phyloP scores from a whole-genome alignment of 2,329 filamentous ascomycete genomes.

The Pezicula neosporulosa region DNA sequence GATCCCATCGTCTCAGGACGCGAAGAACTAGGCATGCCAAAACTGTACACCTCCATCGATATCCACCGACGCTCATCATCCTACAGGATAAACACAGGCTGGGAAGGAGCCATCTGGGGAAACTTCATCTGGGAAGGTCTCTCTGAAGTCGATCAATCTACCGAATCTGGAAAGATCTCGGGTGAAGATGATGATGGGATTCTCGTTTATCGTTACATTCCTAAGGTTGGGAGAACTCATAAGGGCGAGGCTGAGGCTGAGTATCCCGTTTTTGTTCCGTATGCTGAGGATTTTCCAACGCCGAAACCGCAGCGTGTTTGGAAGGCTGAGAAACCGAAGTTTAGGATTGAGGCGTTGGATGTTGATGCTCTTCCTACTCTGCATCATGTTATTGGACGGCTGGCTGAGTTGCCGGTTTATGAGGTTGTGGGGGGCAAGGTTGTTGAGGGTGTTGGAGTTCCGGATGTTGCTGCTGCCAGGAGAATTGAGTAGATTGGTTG shows the following conservation, averaged over 20 bases:
- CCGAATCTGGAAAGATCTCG: constrained; percentile 24
- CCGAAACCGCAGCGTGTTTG: constrained; percentile 29
- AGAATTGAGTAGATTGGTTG: constrained; percentile 30
- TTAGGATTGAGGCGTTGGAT: constrained; percentile 46
- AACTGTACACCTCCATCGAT: constrained; percentile 43
- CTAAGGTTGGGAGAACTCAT: constrained; percentile 39
- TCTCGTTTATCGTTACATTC: constrained; percentile 54
- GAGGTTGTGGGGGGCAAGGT: constrained; percentile 52
- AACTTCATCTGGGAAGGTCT: constrained; percentile 33
- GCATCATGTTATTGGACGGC: constrained; percentile 49
- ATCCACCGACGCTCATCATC: constrained; percentile 51
- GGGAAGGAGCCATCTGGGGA: constrained; percentile 36
- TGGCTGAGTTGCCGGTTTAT: constrained; percentile 55
- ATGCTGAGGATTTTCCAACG: constrained; percentile 19
- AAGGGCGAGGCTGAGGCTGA: constrained; percentile 49
- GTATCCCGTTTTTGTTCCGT: constrained; percentile 35
- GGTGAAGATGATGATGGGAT: constrained; percentile 33
- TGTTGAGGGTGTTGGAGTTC: constrained; percentile 49
- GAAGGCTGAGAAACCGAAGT: constrained; percentile 35
- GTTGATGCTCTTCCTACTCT: constrained; percentile 56
- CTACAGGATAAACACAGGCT: constrained; percentile 39
- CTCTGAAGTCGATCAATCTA: constrained; percentile 9
- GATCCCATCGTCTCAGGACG: constrained; percentile 56
- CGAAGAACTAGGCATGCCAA: constrained; percentile 55
- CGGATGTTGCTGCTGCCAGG: constrained; percentile 37